A percentile compares a stretch with the other conserved stretches of the same genome.
These are phyloP conservation scores for Ceriops tagal DNA, from an alignment of 345 rosid genomes.

Conservation along the genomic window DNA sequence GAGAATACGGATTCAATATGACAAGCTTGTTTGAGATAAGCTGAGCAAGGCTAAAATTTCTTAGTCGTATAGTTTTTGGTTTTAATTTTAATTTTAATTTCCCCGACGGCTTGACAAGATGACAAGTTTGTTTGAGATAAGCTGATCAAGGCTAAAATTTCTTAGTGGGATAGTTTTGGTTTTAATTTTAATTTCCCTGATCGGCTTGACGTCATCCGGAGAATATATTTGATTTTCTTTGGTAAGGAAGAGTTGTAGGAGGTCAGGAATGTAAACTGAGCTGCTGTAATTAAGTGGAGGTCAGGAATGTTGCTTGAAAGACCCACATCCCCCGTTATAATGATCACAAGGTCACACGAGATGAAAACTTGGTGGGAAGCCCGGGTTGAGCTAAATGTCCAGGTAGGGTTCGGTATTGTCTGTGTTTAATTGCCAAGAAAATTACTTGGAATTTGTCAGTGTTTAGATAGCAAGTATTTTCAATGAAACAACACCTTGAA, in stretches of 20 bases:
- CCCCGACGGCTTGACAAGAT: neutral
- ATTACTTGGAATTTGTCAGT: too few species aligned
- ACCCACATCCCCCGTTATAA: neutral
- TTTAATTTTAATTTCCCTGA: neutral
- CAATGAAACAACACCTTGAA: too few species aligned
- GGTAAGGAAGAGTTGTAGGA: neutral
- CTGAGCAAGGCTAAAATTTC: conserved; percentile 5
- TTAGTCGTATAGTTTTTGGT: neutral
- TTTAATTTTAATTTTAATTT: neutral
- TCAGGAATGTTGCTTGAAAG: neutral
- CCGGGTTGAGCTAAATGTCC: too few species aligned
- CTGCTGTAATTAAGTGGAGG: neutral
- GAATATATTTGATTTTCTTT: too few species aligned
- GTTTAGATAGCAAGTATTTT: too few species aligned
- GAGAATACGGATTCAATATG: conserved; percentile 14
- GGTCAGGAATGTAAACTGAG: conserved; percentile 5
- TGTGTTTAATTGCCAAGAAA: too few species aligned
- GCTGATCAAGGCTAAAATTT: conserved; percentile 6
- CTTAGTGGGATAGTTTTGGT: neutral
- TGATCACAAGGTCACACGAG: neutral
- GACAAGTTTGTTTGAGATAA: neutral
- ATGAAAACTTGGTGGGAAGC: neutral
- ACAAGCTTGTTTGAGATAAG: neutral
- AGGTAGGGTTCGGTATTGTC: too few species aligned
- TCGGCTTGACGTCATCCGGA: too few species aligned